A percentile compares a stretch with the other conserved stretches of the same genome.
Evolutionary conservation across 192 early-diverging fungal species (phyloP).

Genomic region (Coemansia sp.): DNA sequence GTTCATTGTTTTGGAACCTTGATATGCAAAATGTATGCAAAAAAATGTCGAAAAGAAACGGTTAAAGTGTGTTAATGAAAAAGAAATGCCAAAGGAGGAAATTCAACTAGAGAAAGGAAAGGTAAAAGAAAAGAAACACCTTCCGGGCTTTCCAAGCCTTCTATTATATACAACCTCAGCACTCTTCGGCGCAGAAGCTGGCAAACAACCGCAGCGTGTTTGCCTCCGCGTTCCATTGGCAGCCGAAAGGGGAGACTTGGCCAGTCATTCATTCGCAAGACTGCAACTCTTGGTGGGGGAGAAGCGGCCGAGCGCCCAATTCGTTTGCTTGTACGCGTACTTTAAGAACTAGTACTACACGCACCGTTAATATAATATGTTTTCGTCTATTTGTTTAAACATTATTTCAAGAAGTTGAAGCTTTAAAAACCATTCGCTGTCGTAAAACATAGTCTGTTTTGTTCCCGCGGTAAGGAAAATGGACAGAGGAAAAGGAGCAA

Average conservation of each 20-base stretch:
- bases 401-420: not conserved
- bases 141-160: not conserved
- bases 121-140: not conserved
- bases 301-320: not conserved
- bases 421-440: not conserved
- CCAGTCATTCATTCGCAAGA: not conserved
- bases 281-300: not conserved
- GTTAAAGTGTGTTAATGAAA: not conserved
- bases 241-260: not conserved
- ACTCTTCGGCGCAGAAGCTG: not conserved
- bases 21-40: not conserved
- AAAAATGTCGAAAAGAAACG: not conserved
- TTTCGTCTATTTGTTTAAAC: not conserved
- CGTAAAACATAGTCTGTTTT: not conserved
- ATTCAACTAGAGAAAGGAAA: not conserved
- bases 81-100: not conserved
- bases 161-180: not conserved
- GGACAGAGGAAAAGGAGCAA: not conserved
- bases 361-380: not conserved
- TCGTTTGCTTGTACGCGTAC: not conserved
- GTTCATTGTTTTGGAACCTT: constrained; percentile 1
- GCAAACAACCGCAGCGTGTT: not conserved
- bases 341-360: not conserved
- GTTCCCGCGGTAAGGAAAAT: not conserved
- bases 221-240: not conserved